Base-by-base conservation (phyloP, 2,329 filamentous ascomycete genomes). In the Tolypocladium tropicale region DNA sequence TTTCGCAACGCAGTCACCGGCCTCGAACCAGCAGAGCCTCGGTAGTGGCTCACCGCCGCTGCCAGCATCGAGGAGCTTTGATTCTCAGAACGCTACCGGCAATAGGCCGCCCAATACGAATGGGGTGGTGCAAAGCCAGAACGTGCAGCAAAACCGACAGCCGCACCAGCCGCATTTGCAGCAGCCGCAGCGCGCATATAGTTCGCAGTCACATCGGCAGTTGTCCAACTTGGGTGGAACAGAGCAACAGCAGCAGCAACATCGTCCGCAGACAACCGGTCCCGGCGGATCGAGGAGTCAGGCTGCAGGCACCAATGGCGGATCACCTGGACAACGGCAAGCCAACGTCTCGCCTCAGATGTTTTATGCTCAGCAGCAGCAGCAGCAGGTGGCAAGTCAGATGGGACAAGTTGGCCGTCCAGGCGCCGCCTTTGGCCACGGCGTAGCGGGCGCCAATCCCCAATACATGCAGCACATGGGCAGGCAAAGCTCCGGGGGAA, bases 391-490 rank as follows among this genome's bases (percentile, higher is more conserved):
- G 34, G 33, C 62, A 11, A 60, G 53, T 10, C 60, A 63, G 25
- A 55, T 61, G 28, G 55, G 58, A 1, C 59, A 61, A 30, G 25
- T 56, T 1, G 43, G 56, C 12, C 57, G 53, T 33, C 21, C 57
- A 4, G 52, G 46, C 10, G 41, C 53, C 9, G 54, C 55, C n/a
- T 60, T 63, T 49, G 53, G 58, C 23, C 58, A 53, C 33, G 54
- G 46, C 12, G 53, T 33, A 9, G 33, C 59, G 23, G 58, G 43
- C 41, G 53, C 55, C 7, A 36, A 54, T 23, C 28, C 56, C 16
- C 61, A 63, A 21, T 62, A 63, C 43, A 57, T 61, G 25, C 63
- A 60, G 11, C 57, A 52, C 28, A 57, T 61, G 57, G 55, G 55
- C 33, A 59, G 56, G 30, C 60, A 59, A 23, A 55, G 54, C n/a